Evolutionary conservation across 768 basidiomycete species (phyloP).

Genomic region (Lactarius quietus): DNA sequence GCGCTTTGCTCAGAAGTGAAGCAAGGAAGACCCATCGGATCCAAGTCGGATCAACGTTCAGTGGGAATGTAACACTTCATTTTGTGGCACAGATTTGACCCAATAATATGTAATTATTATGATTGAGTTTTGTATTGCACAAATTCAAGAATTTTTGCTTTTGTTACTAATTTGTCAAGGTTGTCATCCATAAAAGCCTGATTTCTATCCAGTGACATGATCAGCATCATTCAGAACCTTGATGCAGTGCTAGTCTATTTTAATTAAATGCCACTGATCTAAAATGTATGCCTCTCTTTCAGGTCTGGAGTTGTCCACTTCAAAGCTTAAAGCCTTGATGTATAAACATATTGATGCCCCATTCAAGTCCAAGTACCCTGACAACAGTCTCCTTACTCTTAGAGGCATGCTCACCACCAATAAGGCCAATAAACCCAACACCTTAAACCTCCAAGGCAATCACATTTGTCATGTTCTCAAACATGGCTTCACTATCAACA

Average conservation of each 20-base stretch:
- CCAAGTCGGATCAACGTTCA: too few species aligned
- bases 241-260: conserved; percentile 26
- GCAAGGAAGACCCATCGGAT: too few species aligned
- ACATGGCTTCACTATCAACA: conserved; percentile 27
- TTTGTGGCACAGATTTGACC: too few species aligned
- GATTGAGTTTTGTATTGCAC: too few species aligned
- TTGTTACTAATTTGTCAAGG: too few species aligned
- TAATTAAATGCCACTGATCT: conserved; percentile 19
- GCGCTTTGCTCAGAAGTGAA: too few species aligned
- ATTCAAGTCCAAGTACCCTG: conserved; percentile 31
- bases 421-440: conserved; percentile 28
- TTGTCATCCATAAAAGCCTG: too few species aligned
- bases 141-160: too few species aligned
- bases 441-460: conserved; percentile 27
- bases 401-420: conserved; percentile 28
- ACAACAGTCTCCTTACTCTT: conserved; percentile 28
- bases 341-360: conserved; percentile 26
- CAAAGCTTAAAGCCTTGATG: conserved; percentile 24
- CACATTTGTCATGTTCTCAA: conserved; percentile 29
- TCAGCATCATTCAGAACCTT: too few species aligned
- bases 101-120: too few species aligned
- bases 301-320: conserved; percentile 23
- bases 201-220: too few species aligned
- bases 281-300: conserved; percentile 20
- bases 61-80: too few species aligned